These are phyloP conservation scores for Venturia pyrina DNA, from an alignment of 2,329 filamentous ascomycete genomes.

Conservation along the genomic window DNA sequence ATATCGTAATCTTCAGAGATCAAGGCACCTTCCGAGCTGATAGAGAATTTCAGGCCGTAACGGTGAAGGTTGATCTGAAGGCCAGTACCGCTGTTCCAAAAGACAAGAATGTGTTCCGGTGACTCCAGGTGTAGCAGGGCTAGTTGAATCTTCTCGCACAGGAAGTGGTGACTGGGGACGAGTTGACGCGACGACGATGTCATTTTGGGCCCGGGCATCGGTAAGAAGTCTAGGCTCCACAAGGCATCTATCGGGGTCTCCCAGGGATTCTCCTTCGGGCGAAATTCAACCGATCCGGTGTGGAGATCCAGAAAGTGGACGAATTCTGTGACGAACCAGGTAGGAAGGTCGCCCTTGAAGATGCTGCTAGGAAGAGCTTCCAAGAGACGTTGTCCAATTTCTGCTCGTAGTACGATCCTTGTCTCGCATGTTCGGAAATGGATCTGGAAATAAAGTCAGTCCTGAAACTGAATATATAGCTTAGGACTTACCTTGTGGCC, in stretches of 20 bases:
- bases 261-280: constrained; percentile 35
- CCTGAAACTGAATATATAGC: too few relatives aligned
- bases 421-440: constrained; percentile 17
- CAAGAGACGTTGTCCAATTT: constrained; percentile 17
- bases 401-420: constrained; percentile 36
- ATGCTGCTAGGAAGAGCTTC: constrained; percentile 26
- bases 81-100: constrained; percentile 31
- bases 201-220: too few relatives aligned
- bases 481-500: not conserved
- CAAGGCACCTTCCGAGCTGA: constrained; percentile 29
- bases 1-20: not conserved
- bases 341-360: constrained; percentile 40
- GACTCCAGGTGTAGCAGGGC: constrained; percentile 35
- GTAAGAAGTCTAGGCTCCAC: constrained; percentile 30
- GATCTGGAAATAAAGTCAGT: too few relatives aligned
- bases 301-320: constrained; percentile 50
- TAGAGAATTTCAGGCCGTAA: not conserved
- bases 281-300: constrained; percentile 40
- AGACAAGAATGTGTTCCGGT: constrained; percentile 34
- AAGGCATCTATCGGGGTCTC: constrained; percentile 21
- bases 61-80: not conserved
- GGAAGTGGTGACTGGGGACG: constrained; percentile 7
- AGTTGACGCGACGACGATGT: not conserved
- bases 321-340: constrained; percentile 39
- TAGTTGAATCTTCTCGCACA: constrained; percentile 39